phyloP scores from a whole-genome alignment of 2,329 filamentous ascomycete species.

The Echinosphaeria canescens region DNA sequence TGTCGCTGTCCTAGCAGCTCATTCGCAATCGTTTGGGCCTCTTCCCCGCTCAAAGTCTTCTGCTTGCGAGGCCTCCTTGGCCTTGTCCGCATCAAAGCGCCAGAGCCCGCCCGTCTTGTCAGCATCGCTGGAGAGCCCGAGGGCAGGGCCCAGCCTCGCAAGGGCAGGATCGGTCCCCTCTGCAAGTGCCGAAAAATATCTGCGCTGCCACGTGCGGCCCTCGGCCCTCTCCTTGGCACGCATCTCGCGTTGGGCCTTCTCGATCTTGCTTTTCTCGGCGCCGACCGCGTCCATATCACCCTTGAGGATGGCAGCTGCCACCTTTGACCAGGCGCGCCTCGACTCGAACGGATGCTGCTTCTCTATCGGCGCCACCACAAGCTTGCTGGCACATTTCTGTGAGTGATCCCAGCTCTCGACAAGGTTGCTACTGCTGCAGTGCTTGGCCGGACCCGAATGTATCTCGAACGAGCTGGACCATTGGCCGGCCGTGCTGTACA shows the following conservation, averaged over 20 bases:
- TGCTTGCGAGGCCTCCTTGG: constrained; percentile 16
- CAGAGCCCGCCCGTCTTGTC: constrained; percentile 40
- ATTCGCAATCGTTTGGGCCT: constrained; percentile 10
- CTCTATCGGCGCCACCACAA: constrained; percentile 50
- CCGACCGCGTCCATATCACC: constrained; percentile 72
- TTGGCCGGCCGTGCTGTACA: constrained; percentile 71
- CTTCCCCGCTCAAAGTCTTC: constrained; percentile 12
- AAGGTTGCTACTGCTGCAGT: constrained; percentile 21
- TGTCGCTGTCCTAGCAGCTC: constrained; percentile 13
- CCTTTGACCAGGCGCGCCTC: constrained; percentile 70
- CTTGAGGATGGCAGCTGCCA: constrained; percentile 57
- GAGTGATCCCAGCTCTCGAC: constrained; percentile 40
- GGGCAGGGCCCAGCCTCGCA: constrained; percentile 17
- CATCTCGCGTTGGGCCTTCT: constrained; percentile 61
- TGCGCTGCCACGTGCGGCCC: constrained; percentile 55
- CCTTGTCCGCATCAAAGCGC: constrained; percentile 26
- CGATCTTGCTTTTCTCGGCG: constrained; percentile 69
- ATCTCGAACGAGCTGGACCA: constrained; percentile 76
- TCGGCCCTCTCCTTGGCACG: constrained; percentile 57
- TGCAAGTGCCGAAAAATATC: constrained; percentile 39
- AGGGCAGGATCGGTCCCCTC: constrained; percentile 24
- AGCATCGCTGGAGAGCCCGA: constrained; percentile 29
- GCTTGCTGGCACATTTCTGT: constrained; percentile 35
- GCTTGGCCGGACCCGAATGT: constrained; percentile 37
- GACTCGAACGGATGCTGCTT: constrained; percentile 76